phyloP scores from a whole-genome alignment of 1,284 basidiomycete genomes.

The Malassezia sp. region DNA sequence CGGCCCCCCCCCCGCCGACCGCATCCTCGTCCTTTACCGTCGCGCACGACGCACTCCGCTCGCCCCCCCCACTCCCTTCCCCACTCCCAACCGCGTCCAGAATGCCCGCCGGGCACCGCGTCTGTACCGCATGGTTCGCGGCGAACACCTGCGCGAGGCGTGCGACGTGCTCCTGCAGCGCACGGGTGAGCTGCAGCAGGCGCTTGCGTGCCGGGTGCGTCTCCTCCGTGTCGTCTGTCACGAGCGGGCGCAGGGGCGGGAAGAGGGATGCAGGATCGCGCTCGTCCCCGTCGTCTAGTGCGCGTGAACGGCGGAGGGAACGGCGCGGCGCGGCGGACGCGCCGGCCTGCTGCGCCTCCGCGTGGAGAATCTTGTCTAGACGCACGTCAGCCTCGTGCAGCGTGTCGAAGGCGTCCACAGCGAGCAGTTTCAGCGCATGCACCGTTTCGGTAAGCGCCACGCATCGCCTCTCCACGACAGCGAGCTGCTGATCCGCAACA shows the following conservation, averaged over 20 bases:
- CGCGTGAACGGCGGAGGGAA: not conserved
- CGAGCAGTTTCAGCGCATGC: slow-evolving; percentile 14
- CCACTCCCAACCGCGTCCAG: too few relatives aligned
- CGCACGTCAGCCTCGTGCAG: slow-evolving; percentile 12
- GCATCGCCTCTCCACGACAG: slow-evolving; percentile 8
- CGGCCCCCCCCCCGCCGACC: too few relatives aligned
- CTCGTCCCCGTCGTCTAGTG: not conserved
- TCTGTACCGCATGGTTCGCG: slow-evolving; percentile 1
- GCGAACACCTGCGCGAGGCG: slow-evolving; percentile 12
- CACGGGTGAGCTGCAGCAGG: not conserved
- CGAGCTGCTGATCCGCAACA: slow-evolving; percentile 8
- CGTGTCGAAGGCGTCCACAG: slow-evolving; percentile 9
- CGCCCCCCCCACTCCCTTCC: too few relatives aligned
- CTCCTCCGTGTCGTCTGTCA: slow-evolving; percentile 11
- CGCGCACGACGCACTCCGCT: too few relatives aligned
- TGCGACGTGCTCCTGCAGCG: slow-evolving; percentile 11
- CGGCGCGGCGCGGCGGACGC: not conserved
- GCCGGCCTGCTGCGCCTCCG: not conserved
- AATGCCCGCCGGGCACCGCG: too few relatives aligned
- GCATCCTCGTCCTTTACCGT: too few relatives aligned
- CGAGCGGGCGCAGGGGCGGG: slow-evolving; percentile 14
- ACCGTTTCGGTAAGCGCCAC: slow-evolving; percentile 7
- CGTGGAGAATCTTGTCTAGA: slow-evolving; percentile 14
- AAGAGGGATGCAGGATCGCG: slow-evolving; percentile 3
- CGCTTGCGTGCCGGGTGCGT: slow-evolving; percentile 10